A percentile compares a stretch with the other conserved stretches of the same genome.
Conservation (phyloP, 228 moss, liverwort and hornwort species). For the Sphagnum magellanicum region DNA sequence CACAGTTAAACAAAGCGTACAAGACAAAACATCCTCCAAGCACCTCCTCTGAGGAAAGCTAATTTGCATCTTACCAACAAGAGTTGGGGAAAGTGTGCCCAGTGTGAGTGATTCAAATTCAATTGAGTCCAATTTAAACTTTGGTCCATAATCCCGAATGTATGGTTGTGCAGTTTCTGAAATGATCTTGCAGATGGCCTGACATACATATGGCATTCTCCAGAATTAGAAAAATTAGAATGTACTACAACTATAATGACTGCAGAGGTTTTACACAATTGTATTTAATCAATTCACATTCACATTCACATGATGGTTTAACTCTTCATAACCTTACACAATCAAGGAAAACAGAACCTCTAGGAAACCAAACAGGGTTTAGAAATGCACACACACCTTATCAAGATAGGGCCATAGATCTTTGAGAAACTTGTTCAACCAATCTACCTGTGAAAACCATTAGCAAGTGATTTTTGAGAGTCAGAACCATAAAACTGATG, state of each 20-base stretch:
- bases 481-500: too few species aligned
- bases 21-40: too few species aligned
- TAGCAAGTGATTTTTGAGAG: too few species aligned
- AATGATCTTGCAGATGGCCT: conserved; percentile 92
- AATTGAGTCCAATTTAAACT: conserved; percentile 74
- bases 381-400: conserved; percentile 47
- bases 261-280: too few species aligned
- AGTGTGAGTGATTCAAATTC: conserved; percentile 88
- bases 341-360: too few species aligned
- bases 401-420: conserved; percentile 96
- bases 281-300: too few species aligned
- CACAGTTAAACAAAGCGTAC: too few species aligned
- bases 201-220: background rate
- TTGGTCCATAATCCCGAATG: conserved; percentile 66
- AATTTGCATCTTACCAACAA: conserved; percentile 49
- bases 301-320: too few species aligned
- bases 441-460: conserved; percentile 60
- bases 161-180: conserved; percentile 79
- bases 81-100: conserved; percentile 90
- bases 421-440: conserved; percentile 90
- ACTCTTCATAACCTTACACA: too few species aligned
- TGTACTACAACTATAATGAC: too few species aligned
- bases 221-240: too few species aligned
- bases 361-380: background rate
- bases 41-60: too few species aligned